Percentiles rank a stretch among this genome's conserved stretches.
Conservation (phyloP, 75 land plant species). For the Sequoiadendron giganteum region DNA sequence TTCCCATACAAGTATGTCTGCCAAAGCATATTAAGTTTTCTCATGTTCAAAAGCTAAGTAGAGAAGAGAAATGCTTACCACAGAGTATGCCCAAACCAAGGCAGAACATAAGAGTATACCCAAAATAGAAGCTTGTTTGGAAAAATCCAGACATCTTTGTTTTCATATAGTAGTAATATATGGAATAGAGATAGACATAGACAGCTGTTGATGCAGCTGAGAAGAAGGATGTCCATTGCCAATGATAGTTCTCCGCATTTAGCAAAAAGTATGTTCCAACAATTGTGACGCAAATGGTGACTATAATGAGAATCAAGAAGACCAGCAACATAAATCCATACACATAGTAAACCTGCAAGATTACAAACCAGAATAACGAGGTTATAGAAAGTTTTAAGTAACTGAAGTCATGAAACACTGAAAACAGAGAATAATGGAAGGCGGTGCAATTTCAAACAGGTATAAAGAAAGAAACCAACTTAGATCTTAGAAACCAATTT, state of each 20-base stretch:
- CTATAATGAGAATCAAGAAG: conserved; percentile 32
- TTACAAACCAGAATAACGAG: neutral
- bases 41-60: neutral
- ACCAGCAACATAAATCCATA: conserved; percentile 41
- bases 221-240: conserved; percentile 48
- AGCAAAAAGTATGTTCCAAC: conserved; percentile 40
- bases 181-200: conserved; percentile 35
- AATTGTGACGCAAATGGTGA: conserved; percentile 38
- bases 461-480: neutral
- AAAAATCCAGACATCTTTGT: conserved; percentile 42
- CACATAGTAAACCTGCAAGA: conserved; percentile 35
- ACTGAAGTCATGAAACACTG: neutral
- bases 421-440: neutral
- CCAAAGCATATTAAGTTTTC: neutral
- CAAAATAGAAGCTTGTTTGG: conserved; percentile 37
- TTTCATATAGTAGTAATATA: conserved; percentile 41
- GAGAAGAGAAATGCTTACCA: conserved; percentile 19
- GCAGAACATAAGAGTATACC: conserved; percentile 41
- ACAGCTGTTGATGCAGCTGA: conserved; percentile 38
- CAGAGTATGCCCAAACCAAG: conserved; percentile 38
- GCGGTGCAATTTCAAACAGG: neutral
- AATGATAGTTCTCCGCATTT: conserved; percentile 41
- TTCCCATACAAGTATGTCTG: neutral
- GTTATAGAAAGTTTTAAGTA: neutral
- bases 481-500: neutral